Conservation (phyloP, 108 stramenopile species). For the Conticribra weissflogii region DNA sequence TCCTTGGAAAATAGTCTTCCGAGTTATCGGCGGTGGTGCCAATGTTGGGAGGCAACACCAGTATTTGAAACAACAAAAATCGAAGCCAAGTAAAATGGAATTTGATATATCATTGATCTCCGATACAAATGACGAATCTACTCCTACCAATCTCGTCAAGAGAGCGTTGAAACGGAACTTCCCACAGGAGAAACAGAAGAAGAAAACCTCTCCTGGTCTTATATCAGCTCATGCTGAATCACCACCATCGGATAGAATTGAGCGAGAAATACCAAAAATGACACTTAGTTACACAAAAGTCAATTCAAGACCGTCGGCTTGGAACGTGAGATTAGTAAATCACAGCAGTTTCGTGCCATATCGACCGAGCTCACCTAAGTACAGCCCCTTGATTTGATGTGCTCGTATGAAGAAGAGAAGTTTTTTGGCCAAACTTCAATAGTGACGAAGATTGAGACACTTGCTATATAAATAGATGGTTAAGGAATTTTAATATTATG, state of each 20-base stretch:
- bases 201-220: background rate
- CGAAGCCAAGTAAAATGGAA: constrained; percentile 21
- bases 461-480: too few species aligned
- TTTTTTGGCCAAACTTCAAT: too few species aligned
- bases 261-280: constrained; percentile 40
- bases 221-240: background rate
- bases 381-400: constrained; percentile 28
- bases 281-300: constrained; percentile 16
- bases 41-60: constrained; percentile 74
- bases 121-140: constrained; percentile 3
- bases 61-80: constrained; percentile 67
- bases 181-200: constrained; percentile 4
- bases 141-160: constrained; percentile 33
- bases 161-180: constrained; percentile 45
- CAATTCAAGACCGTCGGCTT: constrained; percentile 5
- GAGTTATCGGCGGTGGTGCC: constrained; percentile 79
- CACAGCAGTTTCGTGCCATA: constrained; percentile 28
- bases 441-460: too few species aligned
- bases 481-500: too few species aligned
- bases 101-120: constrained; percentile 9
- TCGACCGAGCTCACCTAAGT: constrained; percentile 8
- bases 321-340: constrained; percentile 20
- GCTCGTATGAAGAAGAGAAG: too few species aligned
- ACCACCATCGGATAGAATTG: background rate
- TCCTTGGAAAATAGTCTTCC: too few species aligned